These are phyloP conservation scores for Coniferiporia sulphurascens DNA, from an alignment of 1,284 basidiomycete species.

Conservation along the genomic window DNA sequence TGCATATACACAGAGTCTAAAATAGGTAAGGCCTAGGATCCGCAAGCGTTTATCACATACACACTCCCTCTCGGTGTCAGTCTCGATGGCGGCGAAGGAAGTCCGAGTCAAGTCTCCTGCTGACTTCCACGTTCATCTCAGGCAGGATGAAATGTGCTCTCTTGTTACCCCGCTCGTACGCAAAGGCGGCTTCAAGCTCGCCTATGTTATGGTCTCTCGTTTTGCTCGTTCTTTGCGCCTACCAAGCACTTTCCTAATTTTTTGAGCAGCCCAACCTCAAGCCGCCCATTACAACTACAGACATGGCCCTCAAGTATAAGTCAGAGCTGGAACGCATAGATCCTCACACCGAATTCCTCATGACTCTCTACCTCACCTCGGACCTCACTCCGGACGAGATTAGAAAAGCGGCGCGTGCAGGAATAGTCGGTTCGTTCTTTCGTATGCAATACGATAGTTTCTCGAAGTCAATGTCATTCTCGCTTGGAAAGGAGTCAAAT, in stretches of 20 bases:
- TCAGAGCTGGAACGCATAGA: slow-evolving; percentile 72
- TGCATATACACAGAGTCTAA: too few relatives aligned
- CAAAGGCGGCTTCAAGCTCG: slow-evolving; percentile 84
- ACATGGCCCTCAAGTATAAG: slow-evolving; percentile 81
- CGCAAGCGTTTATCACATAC: too few relatives aligned
- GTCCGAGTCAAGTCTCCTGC: slow-evolving; percentile 69
- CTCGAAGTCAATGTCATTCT: not conserved
- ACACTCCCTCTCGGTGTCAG: not conserved
- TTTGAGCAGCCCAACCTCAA: slow-evolving; percentile 81
- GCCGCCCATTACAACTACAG: slow-evolving; percentile 87
- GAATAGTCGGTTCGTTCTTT: slow-evolving; percentile 65
- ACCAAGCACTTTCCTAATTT: slow-evolving; percentile 19
- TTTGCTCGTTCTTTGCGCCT: slow-evolving; percentile 6
- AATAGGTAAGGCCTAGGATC: too few relatives aligned
- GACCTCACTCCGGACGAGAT: slow-evolving; percentile 91
- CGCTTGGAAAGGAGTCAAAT: slow-evolving; percentile 76
- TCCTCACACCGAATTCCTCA: slow-evolving; percentile 80
- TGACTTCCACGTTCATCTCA: slow-evolving; percentile 96
- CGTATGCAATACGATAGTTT: not conserved
- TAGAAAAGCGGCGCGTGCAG: slow-evolving; percentile 78
- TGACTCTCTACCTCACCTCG: slow-evolving; percentile 94
- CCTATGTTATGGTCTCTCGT: slow-evolving; percentile 89
- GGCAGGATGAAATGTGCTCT: slow-evolving; percentile 79
- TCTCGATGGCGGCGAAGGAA: slow-evolving; percentile 29
- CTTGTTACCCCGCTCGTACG: slow-evolving; percentile 91